Conservation (phyloP, 2,329 filamentous ascomycete genomes). For the Mycosphaerelloides madeirae region DNA sequence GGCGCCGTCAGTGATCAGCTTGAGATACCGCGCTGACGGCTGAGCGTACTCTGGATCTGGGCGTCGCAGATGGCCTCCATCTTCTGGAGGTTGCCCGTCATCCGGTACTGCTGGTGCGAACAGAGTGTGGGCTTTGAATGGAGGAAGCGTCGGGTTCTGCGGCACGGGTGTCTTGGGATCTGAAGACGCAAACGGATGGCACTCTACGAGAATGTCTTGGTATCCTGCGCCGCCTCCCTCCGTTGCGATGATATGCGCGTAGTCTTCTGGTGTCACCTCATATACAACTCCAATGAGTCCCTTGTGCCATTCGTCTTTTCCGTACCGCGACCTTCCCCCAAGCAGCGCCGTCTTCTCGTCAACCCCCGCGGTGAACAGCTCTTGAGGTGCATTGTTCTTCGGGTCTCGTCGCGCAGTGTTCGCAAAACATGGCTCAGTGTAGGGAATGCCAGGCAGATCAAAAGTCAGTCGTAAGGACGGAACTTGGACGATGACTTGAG, state of each 20-base stretch:
- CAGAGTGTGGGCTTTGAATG: slow-evolving; percentile 82
- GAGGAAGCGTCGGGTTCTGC: slow-evolving; percentile 54
- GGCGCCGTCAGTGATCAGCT: slow-evolving; percentile 73
- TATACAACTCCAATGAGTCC: slow-evolving; percentile 91
- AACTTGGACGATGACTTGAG: slow-evolving; percentile 74
- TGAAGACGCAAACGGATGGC: slow-evolving; percentile 60
- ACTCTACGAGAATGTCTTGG: slow-evolving; percentile 74
- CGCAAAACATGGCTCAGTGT: slow-evolving; percentile 86
- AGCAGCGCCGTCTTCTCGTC: slow-evolving; percentile 35
- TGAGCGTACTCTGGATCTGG: slow-evolving; percentile 71
- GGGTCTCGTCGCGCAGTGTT: slow-evolving; percentile 63
- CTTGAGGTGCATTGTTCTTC: slow-evolving; percentile 21
- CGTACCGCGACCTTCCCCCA: slow-evolving; percentile 1
- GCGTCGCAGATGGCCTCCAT: slow-evolving; percentile 48
- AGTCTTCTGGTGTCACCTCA: slow-evolving; percentile 81
- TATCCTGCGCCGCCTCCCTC: slow-evolving; percentile 87
- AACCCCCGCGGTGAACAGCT: not conserved
- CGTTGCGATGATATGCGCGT: slow-evolving; percentile 77
- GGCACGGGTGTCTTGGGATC: slow-evolving; percentile 56
- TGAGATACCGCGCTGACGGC: slow-evolving; percentile 76
- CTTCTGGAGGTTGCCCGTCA: slow-evolving; percentile 29
- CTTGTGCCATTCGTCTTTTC: slow-evolving; percentile 66
- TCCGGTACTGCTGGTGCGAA: slow-evolving; percentile 55
- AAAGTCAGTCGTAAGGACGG: slow-evolving; percentile 76
- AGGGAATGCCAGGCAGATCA: slow-evolving; percentile 79